Base-by-base conservation (phyloP, 352 stramenopile species). In the Globisporangium splendens region DNA sequence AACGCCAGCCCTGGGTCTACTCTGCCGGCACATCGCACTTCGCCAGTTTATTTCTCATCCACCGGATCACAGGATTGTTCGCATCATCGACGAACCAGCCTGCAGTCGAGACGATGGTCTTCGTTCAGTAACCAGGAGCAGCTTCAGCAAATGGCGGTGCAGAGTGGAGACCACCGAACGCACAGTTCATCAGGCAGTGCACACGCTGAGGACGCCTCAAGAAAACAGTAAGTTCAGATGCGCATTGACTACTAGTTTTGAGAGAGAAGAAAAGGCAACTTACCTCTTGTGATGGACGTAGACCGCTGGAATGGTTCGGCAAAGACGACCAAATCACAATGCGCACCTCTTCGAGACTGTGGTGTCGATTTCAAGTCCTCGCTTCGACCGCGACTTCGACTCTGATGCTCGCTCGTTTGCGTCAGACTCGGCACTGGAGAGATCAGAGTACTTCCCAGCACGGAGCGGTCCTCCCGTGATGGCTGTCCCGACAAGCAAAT, bases 311-410 rank as follows among this genome's bases (percentile, higher is more conserved):
- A 15, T 83, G 75, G 75, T 83, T 83, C 31, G 70, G 63, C n/a
- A 65, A 79, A 2, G 75, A 85, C 20, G 73, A 80, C 22, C 75
- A 85, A 53, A 81, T 85, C 62, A 82, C 65, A 70, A 85, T 18
- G 70, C 75, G 12, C 70, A 83, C 17, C 46, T 83, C 21, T 85
- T 85, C 28, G 75, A 85, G 62, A 83, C 75, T 10, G 42, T 84
- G 15, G 70, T 72, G 44, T 75, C 70, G 0, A 1, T 73, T 2
- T 52, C 72, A n/a, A 76, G 62, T 54, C 65, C 68, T 13, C 58
- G 60, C 18, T 62, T 61, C 11, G 39, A 57, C n/a, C 42, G 53
- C 46, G 43, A 51, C 15, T 59, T 56, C 11, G 59, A 65, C 22
- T n/a, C 46, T 8, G n/a, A 24, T 17, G 15, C 14, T 8, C 42